A percentile compares a stretch with the other conserved stretches of the same genome.
These are phyloP conservation scores for Boechera retrofracta DNA, from an alignment of 345 rosid species.

Conservation along the genomic window DNA sequence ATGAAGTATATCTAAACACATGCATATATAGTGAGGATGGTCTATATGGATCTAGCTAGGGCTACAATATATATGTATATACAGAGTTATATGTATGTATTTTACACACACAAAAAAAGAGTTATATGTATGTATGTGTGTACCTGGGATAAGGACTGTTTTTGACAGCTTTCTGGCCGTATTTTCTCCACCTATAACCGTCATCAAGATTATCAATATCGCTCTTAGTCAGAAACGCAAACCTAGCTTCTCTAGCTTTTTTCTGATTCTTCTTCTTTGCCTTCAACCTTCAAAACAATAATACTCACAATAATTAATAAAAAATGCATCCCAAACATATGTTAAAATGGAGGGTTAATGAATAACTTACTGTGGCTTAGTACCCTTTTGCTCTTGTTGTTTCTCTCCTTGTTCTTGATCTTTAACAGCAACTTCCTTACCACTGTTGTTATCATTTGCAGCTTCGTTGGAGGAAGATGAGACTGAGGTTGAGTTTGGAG, in stretches of 20 bases:
- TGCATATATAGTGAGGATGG: slow-evolving; percentile 9
- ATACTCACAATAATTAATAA: neutral
- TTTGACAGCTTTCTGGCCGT: slow-evolving; percentile 98
- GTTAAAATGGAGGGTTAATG: neutral
- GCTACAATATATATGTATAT: slow-evolving; percentile 12
- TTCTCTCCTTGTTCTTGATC: slow-evolving; percentile 61
- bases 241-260: slow-evolving; percentile 77
- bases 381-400: slow-evolving; percentile 50
- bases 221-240: slow-evolving; percentile 97
- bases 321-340: slow-evolving; percentile 1
- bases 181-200: slow-evolving; percentile 97
- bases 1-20: neutral
- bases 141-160: slow-evolving; percentile 98
- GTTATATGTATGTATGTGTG: neutral
- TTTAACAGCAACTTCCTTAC: slow-evolving; percentile 46
- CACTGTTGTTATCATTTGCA: slow-evolving; percentile 48
- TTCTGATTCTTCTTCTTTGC: slow-evolving; percentile 87
- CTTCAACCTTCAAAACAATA: slow-evolving; percentile 62
- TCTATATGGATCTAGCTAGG: slow-evolving; percentile 31
- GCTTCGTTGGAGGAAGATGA: slow-evolving; percentile 84
- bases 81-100: slow-evolving; percentile 24
- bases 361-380: slow-evolving; percentile 75
- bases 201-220: slow-evolving; percentile 97
- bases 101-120: no score
- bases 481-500: slow-evolving; percentile 86